Percentiles rank a stretch among this genome's conserved stretches.
Evolutionary conservation across 2,329 filamentous ascomycete genomes (phyloP).

Genomic region (Verticillium alfalfae): DNA sequence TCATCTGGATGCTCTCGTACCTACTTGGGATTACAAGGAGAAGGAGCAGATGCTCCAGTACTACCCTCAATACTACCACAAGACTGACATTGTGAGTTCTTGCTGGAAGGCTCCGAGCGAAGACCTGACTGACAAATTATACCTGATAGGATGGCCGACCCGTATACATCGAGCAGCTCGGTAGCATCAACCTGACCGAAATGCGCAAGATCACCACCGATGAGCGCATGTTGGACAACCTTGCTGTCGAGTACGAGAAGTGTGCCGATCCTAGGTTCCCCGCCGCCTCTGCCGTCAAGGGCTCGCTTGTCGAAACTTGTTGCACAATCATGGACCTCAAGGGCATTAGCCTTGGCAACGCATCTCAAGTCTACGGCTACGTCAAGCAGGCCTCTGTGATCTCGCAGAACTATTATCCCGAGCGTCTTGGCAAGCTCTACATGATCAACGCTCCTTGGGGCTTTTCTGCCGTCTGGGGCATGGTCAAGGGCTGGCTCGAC

Average conservation of each 20-base stretch:
- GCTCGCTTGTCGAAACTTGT: conserved; percentile 89
- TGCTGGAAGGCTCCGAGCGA: not conserved
- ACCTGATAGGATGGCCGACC: conserved; percentile 77
- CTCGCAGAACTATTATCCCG: conserved; percentile 98
- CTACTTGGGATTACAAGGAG: conserved; percentile 81
- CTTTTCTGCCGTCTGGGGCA: conserved; percentile 77
- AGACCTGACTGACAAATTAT: not conserved
- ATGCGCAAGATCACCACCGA: conserved; percentile 91
- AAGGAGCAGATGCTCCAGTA: conserved; percentile 78
- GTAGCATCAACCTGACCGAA: conserved; percentile 82
- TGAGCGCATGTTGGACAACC: conserved; percentile 93
- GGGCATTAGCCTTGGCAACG: conserved; percentile 79
- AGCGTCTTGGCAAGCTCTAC: conserved; percentile 92
- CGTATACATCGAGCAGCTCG: conserved; percentile 94
- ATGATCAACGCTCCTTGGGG: conserved; percentile 98
- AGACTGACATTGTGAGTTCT: conserved; percentile 68
- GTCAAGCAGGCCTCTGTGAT: conserved; percentile 79
- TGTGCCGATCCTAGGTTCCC: conserved; percentile 88
- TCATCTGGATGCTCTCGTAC: conserved; percentile 74
- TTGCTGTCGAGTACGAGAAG: conserved; percentile 97
- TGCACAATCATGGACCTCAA: conserved; percentile 99
- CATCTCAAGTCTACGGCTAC: conserved; percentile 81
- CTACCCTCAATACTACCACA: conserved; percentile 99
- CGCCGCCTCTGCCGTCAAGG: conserved; percentile 88
- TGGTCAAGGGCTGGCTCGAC: conserved; percentile 92